Evolutionary conservation across 2,329 filamentous ascomycete species (phyloP).

Genomic region (Xylariaceae sp.): DNA sequence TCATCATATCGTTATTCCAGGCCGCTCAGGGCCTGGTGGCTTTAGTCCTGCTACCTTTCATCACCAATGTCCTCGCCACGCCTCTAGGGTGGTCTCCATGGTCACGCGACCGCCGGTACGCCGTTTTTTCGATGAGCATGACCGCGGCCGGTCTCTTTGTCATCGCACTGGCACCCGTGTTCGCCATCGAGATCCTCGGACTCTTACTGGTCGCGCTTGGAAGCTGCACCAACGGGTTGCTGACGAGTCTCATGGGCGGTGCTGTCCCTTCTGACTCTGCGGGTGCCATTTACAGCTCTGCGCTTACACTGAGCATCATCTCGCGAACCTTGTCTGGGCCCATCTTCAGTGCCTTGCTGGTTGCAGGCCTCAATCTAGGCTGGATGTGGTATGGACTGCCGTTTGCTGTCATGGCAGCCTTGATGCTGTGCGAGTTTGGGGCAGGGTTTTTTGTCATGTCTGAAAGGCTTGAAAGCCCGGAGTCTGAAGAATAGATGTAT

Average conservation of each 20-base stretch:
- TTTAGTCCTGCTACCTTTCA: background rate
- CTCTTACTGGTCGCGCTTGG: constrained; percentile 1
- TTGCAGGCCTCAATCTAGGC: background rate
- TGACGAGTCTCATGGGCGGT: constrained; percentile 1
- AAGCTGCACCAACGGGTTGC: constrained; percentile 3
- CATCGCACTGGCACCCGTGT: background rate
- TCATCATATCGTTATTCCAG: constrained; percentile 1
- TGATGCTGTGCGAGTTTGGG: constrained; percentile 1
- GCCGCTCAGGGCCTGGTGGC: constrained; percentile 1
- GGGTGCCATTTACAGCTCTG: constrained; percentile 1
- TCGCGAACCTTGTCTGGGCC: background rate
- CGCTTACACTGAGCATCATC: constrained; percentile 2
- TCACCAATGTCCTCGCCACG: background rate
- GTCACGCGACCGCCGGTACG: constrained; percentile 1
- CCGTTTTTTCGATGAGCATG: background rate
- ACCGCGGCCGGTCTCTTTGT: constrained; percentile 1
- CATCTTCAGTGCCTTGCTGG: constrained; percentile 1
- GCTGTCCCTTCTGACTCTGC: background rate
- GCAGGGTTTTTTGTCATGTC: background rate
- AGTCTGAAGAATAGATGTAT: no score
- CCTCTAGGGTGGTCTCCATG: constrained; percentile 2
- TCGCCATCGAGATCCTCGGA: constrained; percentile 1
- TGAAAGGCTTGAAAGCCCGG: background rate
- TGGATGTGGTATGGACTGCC: constrained; percentile 1
- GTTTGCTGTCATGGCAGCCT: constrained; percentile 4